These are phyloP conservation scores for Cicer bijugum DNA, from an alignment of 306 rosid genomes.

Conservation along the genomic window DNA sequence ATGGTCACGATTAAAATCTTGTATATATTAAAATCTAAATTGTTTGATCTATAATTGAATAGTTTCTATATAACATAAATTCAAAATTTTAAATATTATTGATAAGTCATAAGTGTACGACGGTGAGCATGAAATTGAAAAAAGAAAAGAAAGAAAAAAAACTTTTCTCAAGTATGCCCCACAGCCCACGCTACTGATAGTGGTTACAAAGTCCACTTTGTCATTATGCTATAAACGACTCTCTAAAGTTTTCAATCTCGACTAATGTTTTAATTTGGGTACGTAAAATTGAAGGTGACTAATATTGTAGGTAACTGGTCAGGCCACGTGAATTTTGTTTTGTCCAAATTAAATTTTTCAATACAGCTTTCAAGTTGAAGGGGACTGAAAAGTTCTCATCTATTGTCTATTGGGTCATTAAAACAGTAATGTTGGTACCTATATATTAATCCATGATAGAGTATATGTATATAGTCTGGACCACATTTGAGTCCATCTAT, in stretches of 20 bases:
- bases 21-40: too few relatives aligned
- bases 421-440: slow-evolving; percentile 26
- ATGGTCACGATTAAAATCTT: too few relatives aligned
- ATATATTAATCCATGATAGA: slow-evolving; percentile 42
- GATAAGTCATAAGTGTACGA: slow-evolving; percentile 47
- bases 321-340: slow-evolving; percentile 49
- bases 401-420: slow-evolving; percentile 43
- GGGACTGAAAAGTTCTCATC: slow-evolving; percentile 16
- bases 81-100: slow-evolving; percentile 21
- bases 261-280: slow-evolving; percentile 22
- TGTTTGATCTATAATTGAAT: too few relatives aligned
- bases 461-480: slow-evolving; percentile 35
- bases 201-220: too few relatives aligned
- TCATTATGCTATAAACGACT: too few relatives aligned
- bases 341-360: slow-evolving; percentile 42
- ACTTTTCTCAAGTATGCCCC: slow-evolving; percentile 57
- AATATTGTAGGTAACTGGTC: slow-evolving; percentile 35
- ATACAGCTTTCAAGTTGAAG: slow-evolving; percentile 44
- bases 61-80: too few relatives aligned
- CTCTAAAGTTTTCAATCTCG: slow-evolving; percentile 4
- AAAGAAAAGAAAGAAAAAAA: slow-evolving; percentile 33
- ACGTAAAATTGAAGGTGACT: slow-evolving; percentile 39
- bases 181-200: not conserved
- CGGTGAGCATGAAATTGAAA: slow-evolving; percentile 38
- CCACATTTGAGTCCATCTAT: slow-evolving; percentile 37